Percentiles rank a stretch among this genome's conserved stretches.
Evolutionary conservation across 371 early-diverging fungal genomes (phyloP).

Genomic region (Mucor circinelloides): DNA sequence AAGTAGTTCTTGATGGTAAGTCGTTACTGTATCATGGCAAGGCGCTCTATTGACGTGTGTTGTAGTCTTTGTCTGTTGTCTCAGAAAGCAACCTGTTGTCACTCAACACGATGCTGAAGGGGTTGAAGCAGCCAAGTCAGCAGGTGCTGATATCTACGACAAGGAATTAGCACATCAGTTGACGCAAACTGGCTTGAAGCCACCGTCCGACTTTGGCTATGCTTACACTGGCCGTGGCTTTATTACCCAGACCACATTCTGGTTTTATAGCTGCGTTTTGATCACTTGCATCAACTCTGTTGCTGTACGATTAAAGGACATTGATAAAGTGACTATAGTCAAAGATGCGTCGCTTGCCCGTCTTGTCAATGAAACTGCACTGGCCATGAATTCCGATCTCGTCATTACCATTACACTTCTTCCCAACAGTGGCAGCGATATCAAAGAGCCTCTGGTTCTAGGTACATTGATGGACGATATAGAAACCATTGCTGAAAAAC

Average conservation of each 20-base stretch:
- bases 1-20: conserved; percentile 48
- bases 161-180: conserved; percentile 9
- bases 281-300: conserved; percentile 42
- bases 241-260: conserved; percentile 42
- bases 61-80: conserved; percentile 19
- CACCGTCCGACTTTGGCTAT: conserved; percentile 30
- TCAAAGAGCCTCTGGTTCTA: conserved; percentile 22
- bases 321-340: conserved; percentile 27
- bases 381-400: conserved; percentile 12
- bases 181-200: neutral
- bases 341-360: conserved; percentile 21
- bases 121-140: neutral
- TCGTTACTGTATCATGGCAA: neutral
- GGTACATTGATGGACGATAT: conserved; percentile 29
- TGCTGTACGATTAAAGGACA: conserved; percentile 35
- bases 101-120: neutral
- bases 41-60: neutral
- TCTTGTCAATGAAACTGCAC: conserved; percentile 1
- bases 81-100: neutral
- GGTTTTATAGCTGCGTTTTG: conserved; percentile 47
- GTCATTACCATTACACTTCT: conserved; percentile 6
- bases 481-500: conserved; percentile 29
- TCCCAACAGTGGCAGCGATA: conserved; percentile 9
- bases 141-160: conserved; percentile 8
- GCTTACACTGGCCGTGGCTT: conserved; percentile 45